Evolutionary conservation across 495 filamentous ascomycete genomes (phyloP).

Genomic region (Talaromyces trachyspermus): DNA sequence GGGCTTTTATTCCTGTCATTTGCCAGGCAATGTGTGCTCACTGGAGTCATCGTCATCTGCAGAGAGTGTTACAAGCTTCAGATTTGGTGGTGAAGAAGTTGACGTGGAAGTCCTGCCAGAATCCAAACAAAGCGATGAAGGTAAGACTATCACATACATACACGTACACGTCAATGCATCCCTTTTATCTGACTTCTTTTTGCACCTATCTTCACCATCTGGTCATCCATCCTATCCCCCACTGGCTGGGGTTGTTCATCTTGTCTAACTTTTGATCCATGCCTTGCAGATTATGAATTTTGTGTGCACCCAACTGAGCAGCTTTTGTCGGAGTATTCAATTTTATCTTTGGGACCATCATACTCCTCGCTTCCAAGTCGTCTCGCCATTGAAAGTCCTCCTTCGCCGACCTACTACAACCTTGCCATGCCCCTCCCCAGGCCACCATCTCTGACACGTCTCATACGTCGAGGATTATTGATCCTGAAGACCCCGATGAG

Average conservation of each 20-base stretch:
- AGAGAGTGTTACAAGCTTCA: neutral
- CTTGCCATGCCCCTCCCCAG: neutral
- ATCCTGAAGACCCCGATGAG: neutral
- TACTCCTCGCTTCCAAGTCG: neutral
- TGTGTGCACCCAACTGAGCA: neutral
- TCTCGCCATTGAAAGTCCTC: neutral
- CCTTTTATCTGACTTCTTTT: neutral
- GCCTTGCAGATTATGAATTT: neutral
- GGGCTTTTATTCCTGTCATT: conserved; percentile 1
- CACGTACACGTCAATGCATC: neutral
- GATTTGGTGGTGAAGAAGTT: neutral
- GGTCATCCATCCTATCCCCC: no score
- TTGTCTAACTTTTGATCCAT: no score
- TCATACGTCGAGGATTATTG: neutral
- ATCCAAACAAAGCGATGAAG: neutral
- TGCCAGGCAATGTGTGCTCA: neutral
- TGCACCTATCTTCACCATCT: neutral
- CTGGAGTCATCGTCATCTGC: neutral
- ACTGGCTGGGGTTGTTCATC: no score
- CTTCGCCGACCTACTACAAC: neutral
- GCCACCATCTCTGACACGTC: neutral
- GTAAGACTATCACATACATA: neutral
- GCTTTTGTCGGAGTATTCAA: neutral
- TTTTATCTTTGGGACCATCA: neutral
- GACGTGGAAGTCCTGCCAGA: neutral